Conservation (phyloP, 331 rosid species). For the Quercus phellos region DNA sequence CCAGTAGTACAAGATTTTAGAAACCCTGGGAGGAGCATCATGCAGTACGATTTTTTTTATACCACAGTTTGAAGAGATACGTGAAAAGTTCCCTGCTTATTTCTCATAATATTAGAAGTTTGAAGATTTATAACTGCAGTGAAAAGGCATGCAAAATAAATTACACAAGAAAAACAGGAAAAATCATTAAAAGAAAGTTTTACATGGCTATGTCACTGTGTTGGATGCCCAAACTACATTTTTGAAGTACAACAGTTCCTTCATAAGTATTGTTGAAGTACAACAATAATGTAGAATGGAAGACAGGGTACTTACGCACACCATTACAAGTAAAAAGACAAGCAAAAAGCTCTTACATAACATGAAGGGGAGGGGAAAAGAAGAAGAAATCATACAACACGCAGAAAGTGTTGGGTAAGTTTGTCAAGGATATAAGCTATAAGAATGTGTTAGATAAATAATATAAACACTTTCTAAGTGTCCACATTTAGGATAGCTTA, state of each 20-base stretch:
- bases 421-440: background rate
- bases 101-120: background rate
- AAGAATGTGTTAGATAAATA: background rate
- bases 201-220: background rate
- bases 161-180: background rate
- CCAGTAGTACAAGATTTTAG: background rate
- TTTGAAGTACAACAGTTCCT: background rate
- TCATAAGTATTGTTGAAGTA: background rate
- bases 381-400: background rate
- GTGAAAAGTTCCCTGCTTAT: too few relatives aligned
- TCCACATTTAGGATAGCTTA: too few relatives aligned
- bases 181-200: background rate
- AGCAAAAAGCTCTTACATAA: background rate
- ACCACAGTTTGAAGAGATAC: too few relatives aligned
- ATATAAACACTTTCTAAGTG: background rate
- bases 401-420: background rate
- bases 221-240: background rate
- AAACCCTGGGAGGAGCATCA: background rate
- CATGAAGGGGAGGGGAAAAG: background rate
- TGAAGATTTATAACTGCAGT: background rate
- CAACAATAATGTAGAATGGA: background rate
- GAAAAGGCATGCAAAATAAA: background rate
- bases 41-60: too few relatives aligned
- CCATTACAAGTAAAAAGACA: background rate
- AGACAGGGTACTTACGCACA: background rate